phyloP scores from a whole-genome alignment of 345 rosid species.

The Ricinus communis region DNA sequence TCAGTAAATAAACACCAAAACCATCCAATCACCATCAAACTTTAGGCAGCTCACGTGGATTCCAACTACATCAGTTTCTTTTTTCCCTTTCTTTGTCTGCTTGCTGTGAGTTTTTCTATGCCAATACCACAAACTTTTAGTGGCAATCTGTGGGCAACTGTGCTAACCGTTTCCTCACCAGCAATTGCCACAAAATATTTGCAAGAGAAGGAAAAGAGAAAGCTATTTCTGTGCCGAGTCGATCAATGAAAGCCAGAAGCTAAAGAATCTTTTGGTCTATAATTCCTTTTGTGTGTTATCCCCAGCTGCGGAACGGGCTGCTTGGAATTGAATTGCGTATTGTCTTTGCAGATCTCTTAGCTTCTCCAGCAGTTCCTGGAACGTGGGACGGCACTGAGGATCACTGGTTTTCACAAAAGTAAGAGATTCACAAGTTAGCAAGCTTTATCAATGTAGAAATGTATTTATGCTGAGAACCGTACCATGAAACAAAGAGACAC shows the following conservation, averaged over 20 bases:
- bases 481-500: not conserved
- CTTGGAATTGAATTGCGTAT: constrained; percentile 59
- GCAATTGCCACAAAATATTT: not conserved
- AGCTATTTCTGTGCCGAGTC: not conserved
- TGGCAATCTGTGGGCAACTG: constrained; percentile 10
- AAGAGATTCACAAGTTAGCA: constrained; percentile 10
- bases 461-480: not conserved
- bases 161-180: constrained; percentile 4
- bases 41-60: constrained; percentile 19
- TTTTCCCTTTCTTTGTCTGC: not conserved
- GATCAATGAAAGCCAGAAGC: not conserved
- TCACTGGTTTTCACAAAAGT: constrained; percentile 51
- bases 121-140: constrained; percentile 9
- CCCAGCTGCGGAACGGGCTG: constrained; percentile 50
- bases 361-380: constrained; percentile 84
- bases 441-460: not conserved
- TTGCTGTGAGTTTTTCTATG: not conserved
- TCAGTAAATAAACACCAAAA: constrained; percentile 9
- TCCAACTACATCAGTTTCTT: constrained; percentile 17
- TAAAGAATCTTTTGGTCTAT: constrained; percentile 13
- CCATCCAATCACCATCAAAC: constrained; percentile 19
- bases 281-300: constrained; percentile 49
- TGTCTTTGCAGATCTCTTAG: constrained; percentile 80
- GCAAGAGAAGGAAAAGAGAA: not conserved
- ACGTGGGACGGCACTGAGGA: constrained; percentile 66